Evolutionary conservation across 441 rosid species (phyloP).

Genomic region (Raphanus hybrid): DNA sequence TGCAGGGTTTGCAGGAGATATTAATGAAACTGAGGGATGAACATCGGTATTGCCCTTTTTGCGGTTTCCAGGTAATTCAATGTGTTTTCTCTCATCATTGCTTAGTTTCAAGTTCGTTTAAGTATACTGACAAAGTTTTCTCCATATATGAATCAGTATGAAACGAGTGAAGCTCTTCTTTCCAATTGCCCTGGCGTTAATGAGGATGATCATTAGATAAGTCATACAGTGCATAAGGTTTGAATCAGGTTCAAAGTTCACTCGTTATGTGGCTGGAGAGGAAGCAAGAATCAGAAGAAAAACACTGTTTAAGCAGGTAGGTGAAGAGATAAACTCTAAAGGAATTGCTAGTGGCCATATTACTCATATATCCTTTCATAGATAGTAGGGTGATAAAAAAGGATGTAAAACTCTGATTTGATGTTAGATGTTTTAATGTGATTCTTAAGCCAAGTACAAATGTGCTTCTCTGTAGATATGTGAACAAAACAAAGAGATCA

Average conservation of each 20-base stretch:
- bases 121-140: constrained; percentile 13
- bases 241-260: not conserved
- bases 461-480: not conserved
- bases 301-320: constrained; percentile 1
- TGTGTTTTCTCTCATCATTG: not conserved
- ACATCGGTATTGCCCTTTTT: constrained; percentile 77
- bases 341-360: constrained; percentile 9
- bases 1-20: constrained; percentile 82
- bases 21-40: constrained; percentile 83
- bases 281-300: not conserved
- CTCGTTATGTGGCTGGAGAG: not conserved
- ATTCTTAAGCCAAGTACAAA: not conserved
- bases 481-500: not conserved
- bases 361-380: constrained; percentile 19
- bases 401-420: constrained; percentile 24
- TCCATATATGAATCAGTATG: constrained; percentile 4
- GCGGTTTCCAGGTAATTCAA: constrained; percentile 74
- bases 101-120: not conserved
- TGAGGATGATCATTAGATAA: constrained; percentile 83
- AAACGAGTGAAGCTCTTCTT: constrained; percentile 67
- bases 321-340: constrained; percentile 8
- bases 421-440: not conserved
- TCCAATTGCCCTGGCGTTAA: constrained; percentile 81
- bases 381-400: constrained; percentile 18
- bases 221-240: constrained; percentile 17